Evolutionary conservation across 179 eudicot species (phyloP), one percentile per base, ranked within the genome.

Genomic region (Carnegiea gigantea): DNA sequence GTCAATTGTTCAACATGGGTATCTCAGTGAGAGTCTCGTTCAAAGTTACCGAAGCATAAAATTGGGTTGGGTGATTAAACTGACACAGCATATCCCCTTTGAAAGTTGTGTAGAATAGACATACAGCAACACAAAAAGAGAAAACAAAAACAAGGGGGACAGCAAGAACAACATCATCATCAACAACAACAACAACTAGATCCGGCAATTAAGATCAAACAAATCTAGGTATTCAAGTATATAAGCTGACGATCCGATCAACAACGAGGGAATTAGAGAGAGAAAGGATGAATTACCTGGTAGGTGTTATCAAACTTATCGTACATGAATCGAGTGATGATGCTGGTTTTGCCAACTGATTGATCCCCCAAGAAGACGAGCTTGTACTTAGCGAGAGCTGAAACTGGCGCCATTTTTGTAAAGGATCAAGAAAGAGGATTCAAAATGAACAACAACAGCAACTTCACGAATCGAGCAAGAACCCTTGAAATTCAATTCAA

Each of bases 311-410:
- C 95, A 84, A 93, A 93, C 73, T 93, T 92, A 36, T 93, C 97
- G 84, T 93, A 93, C 95, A 93, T 93, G 79, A 93, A 93, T 26
- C 95, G 92, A 87, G 97, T 93, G 85, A 93, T 93, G 71, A 93
- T 92, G 76, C 97, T 93, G 1, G 97, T 93, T 85, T 93, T 93
- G 5, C 97, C 97, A 24, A 93, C 97, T 3, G 95, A 93, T 79
- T 93, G 97, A 87, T 93, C 97, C 1, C 97, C 97, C 83, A 93
- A 82, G 84, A 93, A 92, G 65, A 93, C 97, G 18, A 93, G 89
- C 53, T 93, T 93, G 86, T 93, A 93, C 84, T 93, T 93, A 21
- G 98, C 98, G 53, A 93, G 88, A 43, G 98, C 93, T 70, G 98
- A 92, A 64, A 93, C 98, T 53, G 96, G 96, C 81, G 98, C 98